Evolutionary conservation across 2,329 filamentous ascomycete genomes (phyloP).

Genomic region (Fusarium haematococcum): DNA sequence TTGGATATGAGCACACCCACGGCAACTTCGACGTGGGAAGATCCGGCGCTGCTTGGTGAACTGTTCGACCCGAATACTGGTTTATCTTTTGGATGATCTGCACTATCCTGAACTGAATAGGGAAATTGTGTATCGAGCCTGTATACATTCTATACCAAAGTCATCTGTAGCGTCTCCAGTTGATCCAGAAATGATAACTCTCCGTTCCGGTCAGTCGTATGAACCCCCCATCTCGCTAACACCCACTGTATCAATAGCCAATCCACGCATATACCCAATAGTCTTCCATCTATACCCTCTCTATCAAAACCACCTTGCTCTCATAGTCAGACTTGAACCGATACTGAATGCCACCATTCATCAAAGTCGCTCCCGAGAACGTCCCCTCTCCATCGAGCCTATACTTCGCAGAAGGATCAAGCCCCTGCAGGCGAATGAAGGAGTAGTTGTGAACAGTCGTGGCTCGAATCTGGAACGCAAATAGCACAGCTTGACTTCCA

Average conservation of each 20-base stretch:
- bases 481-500: slow-evolving; percentile 62
- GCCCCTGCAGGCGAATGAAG: slow-evolving; percentile 65
- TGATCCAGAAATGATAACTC: not conserved
- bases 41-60: not conserved
- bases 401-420: slow-evolving; percentile 67
- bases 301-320: slow-evolving; percentile 67
- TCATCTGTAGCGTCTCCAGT: not conserved
- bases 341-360: slow-evolving; percentile 71
- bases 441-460: slow-evolving; percentile 64
- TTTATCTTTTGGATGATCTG: slow-evolving; percentile 5
- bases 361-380: slow-evolving; percentile 69
- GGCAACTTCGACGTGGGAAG: slow-evolving; percentile 13
- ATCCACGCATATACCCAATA: not conserved
- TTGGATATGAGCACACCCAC: slow-evolving; percentile 26
- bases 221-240: not conserved
- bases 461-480: slow-evolving; percentile 69
- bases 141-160: not conserved
- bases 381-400: slow-evolving; percentile 62
- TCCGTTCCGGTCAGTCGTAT: not conserved
- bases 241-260: not conserved
- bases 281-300: slow-evolving; percentile 48
- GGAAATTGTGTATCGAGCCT: not conserved
- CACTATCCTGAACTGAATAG: not conserved
- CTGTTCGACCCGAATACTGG: slow-evolving; percentile 2
- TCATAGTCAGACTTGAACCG: slow-evolving; percentile 65